Percentiles rank a stretch among this genome's conserved stretches.
Conservation (phyloP, 306 rosid genomes). For the Vachellia pachyceras region DNA sequence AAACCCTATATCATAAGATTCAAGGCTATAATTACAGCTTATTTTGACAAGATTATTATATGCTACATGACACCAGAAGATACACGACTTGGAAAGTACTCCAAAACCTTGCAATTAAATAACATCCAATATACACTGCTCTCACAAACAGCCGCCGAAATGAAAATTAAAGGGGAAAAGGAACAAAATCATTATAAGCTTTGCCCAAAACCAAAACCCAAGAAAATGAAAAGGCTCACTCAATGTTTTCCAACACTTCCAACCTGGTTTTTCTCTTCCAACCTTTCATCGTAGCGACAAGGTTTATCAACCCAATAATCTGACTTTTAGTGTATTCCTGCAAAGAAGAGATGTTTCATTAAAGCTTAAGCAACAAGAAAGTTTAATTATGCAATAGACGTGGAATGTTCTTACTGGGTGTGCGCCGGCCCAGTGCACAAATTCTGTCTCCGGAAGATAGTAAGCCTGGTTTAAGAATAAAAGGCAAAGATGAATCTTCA, state of each 20-base stretch:
- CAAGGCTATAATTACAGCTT: conserved; percentile 52
- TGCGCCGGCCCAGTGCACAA: conserved; percentile 88
- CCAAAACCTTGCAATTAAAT: conserved; percentile 40
- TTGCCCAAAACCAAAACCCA: too few species aligned
- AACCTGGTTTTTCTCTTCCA: conserved; percentile 98
- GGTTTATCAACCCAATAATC: conserved; percentile 83
- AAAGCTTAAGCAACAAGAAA: conserved; percentile 29
- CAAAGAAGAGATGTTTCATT: conserved; percentile 40
- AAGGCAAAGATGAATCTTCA: conserved; percentile 35
- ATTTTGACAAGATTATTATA: conserved; percentile 44
- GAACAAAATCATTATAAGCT: conserved; percentile 29
- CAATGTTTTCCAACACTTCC: conserved; percentile 91
- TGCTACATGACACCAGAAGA: conserved; percentile 50
- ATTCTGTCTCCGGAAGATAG: conserved; percentile 98
- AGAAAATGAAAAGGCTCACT: conserved; percentile 53
- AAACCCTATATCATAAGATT: conserved; percentile 35
- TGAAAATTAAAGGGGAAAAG: conserved; percentile 18
- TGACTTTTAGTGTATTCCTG: conserved; percentile 93
- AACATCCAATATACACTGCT: conserved; percentile 55
- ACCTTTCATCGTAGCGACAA: conserved; percentile 95
- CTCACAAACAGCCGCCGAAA: conserved; percentile 40
- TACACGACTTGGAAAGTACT: conserved; percentile 43
- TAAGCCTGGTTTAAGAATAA: conserved; percentile 69
- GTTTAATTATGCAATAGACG: conserved; percentile 18
- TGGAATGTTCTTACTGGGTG: conserved; percentile 73